A percentile compares a stretch with the other conserved stretches of the same genome.
phyloP scores from a whole-genome alignment of 768 basidiomycete genomes.

The Boletus patriciae region DNA sequence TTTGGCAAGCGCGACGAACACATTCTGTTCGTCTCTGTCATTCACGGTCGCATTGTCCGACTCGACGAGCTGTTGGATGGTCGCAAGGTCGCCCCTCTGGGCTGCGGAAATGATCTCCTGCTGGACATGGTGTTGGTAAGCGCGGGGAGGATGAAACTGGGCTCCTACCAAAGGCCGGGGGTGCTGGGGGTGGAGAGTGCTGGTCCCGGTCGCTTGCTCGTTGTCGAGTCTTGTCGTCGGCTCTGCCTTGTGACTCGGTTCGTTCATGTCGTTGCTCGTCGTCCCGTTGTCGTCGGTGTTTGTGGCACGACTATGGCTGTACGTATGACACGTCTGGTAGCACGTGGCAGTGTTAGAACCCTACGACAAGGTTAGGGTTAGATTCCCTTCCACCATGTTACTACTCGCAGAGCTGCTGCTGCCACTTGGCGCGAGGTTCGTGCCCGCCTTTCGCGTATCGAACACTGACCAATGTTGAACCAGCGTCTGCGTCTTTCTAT shows the following conservation, averaged over 20 bases:
- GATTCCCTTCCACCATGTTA: conserved; percentile 10
- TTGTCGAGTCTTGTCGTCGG: conserved; percentile 30
- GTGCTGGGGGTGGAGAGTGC: conserved; percentile 25
- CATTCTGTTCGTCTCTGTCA: conserved; percentile 86
- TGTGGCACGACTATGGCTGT: conserved; percentile 1
- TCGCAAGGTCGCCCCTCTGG: conserved; percentile 77
- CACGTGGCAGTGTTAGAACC: conserved; percentile 24
- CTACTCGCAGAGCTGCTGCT: conserved; percentile 13
- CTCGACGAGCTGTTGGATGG: conserved; percentile 65
- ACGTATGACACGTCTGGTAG: conserved; percentile 6
- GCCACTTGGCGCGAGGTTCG: conserved; percentile 21
- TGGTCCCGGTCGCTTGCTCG: conserved; percentile 31
- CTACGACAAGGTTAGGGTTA: conserved; percentile 34
- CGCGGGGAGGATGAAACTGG: not conserved
- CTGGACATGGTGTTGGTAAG: conserved; percentile 22
- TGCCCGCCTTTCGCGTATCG: not conserved
- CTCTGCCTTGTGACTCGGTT: conserved; percentile 27
- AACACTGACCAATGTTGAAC: conserved; percentile 1
- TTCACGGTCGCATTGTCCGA: conserved; percentile 69
- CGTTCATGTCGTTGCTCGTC: conserved; percentile 32
- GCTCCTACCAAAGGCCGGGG: conserved; percentile 23
- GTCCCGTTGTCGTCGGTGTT: conserved; percentile 15
- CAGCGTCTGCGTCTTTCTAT: conserved; percentile 54
- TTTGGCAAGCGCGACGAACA: conserved; percentile 36
- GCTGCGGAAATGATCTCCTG: conserved; percentile 78